A percentile compares a stretch with the other conserved stretches of the same genome.
phyloP scores from a whole-genome alignment of 2,329 filamentous ascomycete species.

The Aspergillaceae sp. region DNA sequence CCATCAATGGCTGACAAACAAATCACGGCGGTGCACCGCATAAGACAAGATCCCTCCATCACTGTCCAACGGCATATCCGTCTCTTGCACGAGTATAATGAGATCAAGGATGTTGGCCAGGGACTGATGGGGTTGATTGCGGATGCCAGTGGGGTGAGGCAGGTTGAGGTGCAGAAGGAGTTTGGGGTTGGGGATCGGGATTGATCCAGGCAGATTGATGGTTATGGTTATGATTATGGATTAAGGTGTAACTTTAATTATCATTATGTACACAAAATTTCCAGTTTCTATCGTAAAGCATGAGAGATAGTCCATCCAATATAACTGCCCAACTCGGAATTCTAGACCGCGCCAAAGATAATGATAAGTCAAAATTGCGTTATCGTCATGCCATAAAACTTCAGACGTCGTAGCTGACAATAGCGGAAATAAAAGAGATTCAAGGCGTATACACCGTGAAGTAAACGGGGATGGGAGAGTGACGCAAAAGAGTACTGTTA shows the following conservation, averaged over 20 bases:
- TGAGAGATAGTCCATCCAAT: no score
- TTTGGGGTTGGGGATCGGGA: constrained; percentile 33
- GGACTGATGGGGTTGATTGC: constrained; percentile 60
- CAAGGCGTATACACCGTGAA: not conserved
- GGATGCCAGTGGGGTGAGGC: constrained; percentile 51
- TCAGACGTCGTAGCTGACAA: no score
- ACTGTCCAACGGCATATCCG: constrained; percentile 57
- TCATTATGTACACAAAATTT: no score
- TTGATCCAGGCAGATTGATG: constrained; percentile 11
- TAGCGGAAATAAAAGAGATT: not conserved
- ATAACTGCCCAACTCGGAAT: not conserved
- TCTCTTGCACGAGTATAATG: constrained; percentile 60
- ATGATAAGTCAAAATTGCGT: no score
- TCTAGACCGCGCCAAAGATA: no score
- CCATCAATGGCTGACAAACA: no score
- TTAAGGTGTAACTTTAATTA: no score
- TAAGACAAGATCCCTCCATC: constrained; percentile 34
- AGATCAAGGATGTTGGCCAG: constrained; percentile 59
- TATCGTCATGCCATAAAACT: not conserved
- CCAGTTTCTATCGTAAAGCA: no score
- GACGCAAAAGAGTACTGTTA: not conserved
- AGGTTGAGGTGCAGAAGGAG: constrained; percentile 35
- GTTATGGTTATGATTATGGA: not conserved
- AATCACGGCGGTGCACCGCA: no score
- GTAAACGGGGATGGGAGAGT: no score